Evolutionary conservation across 768 basidiomycete species (phyloP).

Genomic region (Candolleomyces aberdarensis): DNA sequence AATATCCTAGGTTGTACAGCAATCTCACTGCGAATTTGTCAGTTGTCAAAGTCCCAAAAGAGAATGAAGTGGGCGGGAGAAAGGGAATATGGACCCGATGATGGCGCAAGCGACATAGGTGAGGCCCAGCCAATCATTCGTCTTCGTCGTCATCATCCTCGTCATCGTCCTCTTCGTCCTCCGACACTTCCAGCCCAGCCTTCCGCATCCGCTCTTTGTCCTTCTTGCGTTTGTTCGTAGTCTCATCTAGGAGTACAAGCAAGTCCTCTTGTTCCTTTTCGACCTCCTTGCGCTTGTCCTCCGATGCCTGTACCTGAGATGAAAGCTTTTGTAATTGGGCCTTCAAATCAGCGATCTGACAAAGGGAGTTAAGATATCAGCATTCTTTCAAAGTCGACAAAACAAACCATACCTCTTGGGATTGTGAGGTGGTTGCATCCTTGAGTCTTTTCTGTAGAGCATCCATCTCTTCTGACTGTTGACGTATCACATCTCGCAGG

Average conservation of each 20-base stretch:
- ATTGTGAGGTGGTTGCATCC: conserved; percentile 10
- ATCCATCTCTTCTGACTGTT: conserved; percentile 81
- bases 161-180: conserved; percentile 83
- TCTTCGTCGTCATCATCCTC: conserved; percentile 46
- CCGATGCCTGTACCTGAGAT: conserved; percentile 45
- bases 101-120: no score
- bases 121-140: background rate
- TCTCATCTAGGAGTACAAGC: conserved; percentile 88
- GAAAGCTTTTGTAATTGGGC: conserved; percentile 45
- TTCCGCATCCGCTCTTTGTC: conserved; percentile 80
- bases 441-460: conserved; percentile 5
- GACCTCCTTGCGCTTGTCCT: conserved; percentile 71
- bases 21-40: no score
- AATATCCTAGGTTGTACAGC: no score
- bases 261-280: conserved; percentile 98
- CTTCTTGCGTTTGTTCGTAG: conserved; percentile 76
- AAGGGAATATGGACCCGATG: no score
- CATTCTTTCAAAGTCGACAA: background rate
- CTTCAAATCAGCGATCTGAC: conserved; percentile 44
- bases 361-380: background rate
- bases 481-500: conserved; percentile 77
- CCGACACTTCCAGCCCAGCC: conserved; percentile 83
- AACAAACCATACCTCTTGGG: conserved; percentile 14
- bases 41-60: no score
- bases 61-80: no score